These are phyloP conservation scores for Schizochytrium sp. DNA, from an alignment of 108 stramenopile species.

Conservation along the genomic window DNA sequence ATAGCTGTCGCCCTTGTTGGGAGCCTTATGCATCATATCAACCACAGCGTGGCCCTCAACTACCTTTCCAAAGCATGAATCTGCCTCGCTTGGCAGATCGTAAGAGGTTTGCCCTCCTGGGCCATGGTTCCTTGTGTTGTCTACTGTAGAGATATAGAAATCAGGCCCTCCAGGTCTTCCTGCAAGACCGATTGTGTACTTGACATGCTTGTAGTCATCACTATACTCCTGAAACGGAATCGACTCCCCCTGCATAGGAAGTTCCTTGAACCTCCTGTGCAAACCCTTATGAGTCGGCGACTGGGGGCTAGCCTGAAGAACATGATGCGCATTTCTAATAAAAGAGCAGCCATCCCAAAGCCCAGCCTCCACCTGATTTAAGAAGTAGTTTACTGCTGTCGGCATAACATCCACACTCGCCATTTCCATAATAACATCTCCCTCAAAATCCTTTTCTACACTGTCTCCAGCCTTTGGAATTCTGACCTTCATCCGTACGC, in stretches of 20 bases:
- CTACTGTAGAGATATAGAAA: constrained; percentile 88
- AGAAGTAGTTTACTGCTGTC: constrained; percentile 84
- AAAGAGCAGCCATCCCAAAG: constrained; percentile 83
- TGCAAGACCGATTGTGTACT: constrained; percentile 85
- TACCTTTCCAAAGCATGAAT: constrained; percentile 86
- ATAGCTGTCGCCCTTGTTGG: neutral
- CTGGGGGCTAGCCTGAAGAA: constrained; percentile 83
- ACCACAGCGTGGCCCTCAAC: constrained; percentile 62
- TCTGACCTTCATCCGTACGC: neutral
- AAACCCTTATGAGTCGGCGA: constrained; percentile 65
- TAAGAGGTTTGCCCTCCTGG: constrained; percentile 85
- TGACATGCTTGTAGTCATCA: constrained; percentile 78
- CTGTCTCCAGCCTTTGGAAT: constrained; percentile 52
- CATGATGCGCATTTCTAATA: constrained; percentile 84
- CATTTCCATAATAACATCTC: neutral
- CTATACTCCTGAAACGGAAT: constrained; percentile 86
- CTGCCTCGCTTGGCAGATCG: constrained; percentile 84
- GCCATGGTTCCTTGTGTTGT: constrained; percentile 87
- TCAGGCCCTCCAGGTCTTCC: constrained; percentile 90
- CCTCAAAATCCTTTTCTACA: neutral
- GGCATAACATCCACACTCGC: constrained; percentile 74
- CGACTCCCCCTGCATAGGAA: constrained; percentile 66
- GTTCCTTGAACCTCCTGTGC: constrained; percentile 68
- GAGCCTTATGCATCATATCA: constrained; percentile 62
- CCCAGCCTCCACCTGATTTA: constrained; percentile 84